Base-by-base conservation (phyloP, 257 asterid species). In the Fraxinus quadrangulata region DNA sequence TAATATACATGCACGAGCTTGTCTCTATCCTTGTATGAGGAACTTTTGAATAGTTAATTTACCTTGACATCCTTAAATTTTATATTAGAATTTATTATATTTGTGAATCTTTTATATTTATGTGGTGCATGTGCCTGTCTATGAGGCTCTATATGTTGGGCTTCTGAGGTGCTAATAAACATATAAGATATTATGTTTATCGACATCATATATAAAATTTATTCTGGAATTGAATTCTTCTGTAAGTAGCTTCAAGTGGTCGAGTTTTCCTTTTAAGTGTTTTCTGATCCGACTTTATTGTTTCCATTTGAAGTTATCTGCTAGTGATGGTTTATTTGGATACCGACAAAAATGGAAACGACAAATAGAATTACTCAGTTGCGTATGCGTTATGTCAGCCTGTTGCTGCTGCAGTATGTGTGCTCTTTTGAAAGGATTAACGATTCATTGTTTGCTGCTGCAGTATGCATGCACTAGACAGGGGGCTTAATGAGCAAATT, bases 1-100 rank as follows among this genome's bases (percentile, higher is more conserved):
- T 39, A 26, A 67, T 30, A 31, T 66, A 63, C 56, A 66, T 66
- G 78, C 74, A 65, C 37, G 4, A 78, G 40, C 59, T 66, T 73
- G 33, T 14, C 49, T 2, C 16, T 42, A 42, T 42, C 17, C 49
- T 42, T 42, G 16, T 42, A 42, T 12, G 0, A 42, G 49, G n/a
- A 30, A 16, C 10, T 31, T 42, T 42, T 42, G 49, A 42, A 42
- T 59, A 21, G 73, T 36, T 24, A 14, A 17, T 76, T 81, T 40
- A 14, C 67, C 12, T 39, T 11, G 17, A 14, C 49, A 42, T 42
- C 9, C 9, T 6, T 36, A 36, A 33, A 33, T 33, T 36, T 36
- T 6, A 6, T 36, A 36, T 11, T 42, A 42, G 49, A 42, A 12
- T 42, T 42, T 42, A 42, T 42, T 10, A 4, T 42, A 42, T 42